Base-by-base conservation (phyloP, 192 early-diverging fungal genomes). In the Rhizophlyctis rosea region DNA sequence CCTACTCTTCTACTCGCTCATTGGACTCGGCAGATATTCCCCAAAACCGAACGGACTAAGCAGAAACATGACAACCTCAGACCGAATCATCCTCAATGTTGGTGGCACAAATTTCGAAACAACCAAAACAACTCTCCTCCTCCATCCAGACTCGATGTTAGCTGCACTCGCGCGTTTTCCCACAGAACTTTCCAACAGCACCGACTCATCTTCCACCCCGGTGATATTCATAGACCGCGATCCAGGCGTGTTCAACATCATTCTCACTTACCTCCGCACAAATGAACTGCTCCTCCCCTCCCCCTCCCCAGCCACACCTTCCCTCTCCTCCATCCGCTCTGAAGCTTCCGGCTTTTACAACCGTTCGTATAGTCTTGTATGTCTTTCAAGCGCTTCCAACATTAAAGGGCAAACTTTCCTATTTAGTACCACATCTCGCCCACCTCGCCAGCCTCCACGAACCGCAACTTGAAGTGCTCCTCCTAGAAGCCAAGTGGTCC, bases 221-320 rank as follows among this genome's bases (percentile, higher is more conserved):
- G 39, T 18, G 9, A 44, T 18, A 7, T 52, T 52, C 24, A 52
- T 52, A 7, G 50, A 52, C 50, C 11, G 50, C 11, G 25, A 52
- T 25, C 50, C 50, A 11, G 50, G 23, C 50, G 4, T 21, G 11
- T 52, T 52, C 25, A 23, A 7, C 50, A 23, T 52, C 50, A 25
- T 52, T 23, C 50, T 52, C 24, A 25, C 7, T 23, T 52, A 21
- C 25, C 50, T 52, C 5, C 50, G 50, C 50, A 52, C 50, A 7
- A 25, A 25, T 23, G 25, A 21, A 25, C 50, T 52, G 4, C 16
- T 21, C 24, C 16, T 52, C 5, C 50, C 50, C 9, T 44, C 39
- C 18, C 39, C 9, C 18, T 13, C 39, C 9, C 39, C 39, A 18
- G 18, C 18, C 39, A 44, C n/a, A n/a, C n/a, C n/a, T n/a, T n/a